Percentiles rank a stretch among this genome's conserved stretches.
Conservation (phyloP, 345 rosid genomes). For the Arabidopsis suecica region DNA sequence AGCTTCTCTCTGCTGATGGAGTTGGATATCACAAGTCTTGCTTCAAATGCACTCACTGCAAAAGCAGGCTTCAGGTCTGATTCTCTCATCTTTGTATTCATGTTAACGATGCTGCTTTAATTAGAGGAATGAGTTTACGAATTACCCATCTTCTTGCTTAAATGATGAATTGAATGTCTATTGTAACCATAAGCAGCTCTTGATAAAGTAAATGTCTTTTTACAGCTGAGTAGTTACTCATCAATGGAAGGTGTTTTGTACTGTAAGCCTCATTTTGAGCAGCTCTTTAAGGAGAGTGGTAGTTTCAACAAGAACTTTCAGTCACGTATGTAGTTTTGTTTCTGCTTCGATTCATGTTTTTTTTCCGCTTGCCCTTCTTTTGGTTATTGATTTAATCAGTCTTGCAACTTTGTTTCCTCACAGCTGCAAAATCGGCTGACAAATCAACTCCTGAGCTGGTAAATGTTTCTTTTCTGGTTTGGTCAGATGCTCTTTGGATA, state of each 20-base stretch:
- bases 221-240: constrained; percentile 70
- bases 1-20: constrained; percentile 79
- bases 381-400: neutral
- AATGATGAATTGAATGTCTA: neutral
- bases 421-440: constrained; percentile 61
- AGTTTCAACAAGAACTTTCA: constrained; percentile 60
- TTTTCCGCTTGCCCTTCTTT: neutral
- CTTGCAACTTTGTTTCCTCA: neutral
- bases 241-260: constrained; percentile 77
- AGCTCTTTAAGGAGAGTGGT: constrained; percentile 69
- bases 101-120: neutral
- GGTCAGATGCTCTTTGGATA: neutral
- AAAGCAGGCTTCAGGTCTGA: constrained; percentile 68
- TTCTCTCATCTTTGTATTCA: neutral
- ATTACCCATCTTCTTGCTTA: no score
- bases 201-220: constrained; percentile 30
- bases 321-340: constrained; percentile 42
- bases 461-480: constrained; percentile 23
- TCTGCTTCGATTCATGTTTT: neutral
- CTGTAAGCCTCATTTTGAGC: constrained; percentile 92
- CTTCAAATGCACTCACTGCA: constrained; percentile 92
- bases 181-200: neutral
- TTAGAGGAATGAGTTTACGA: neutral
- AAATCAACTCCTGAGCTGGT: constrained; percentile 51
- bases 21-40: constrained; percentile 80